Evolutionary conservation across 805 yeast genomes (phyloP).

Genomic region (Henningerozyma blattae): DNA sequence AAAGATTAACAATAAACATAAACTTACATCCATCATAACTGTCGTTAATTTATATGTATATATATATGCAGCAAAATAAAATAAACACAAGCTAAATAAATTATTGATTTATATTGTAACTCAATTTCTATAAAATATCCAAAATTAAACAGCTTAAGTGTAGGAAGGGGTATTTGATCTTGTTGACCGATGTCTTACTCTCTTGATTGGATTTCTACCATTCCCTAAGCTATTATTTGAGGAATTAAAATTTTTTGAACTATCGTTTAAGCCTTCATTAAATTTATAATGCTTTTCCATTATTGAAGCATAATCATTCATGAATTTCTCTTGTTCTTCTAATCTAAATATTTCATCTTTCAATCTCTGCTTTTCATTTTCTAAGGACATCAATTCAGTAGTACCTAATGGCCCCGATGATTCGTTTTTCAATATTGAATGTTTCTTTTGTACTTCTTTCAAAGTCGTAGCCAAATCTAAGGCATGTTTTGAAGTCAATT

Average conservation of each 20-base stretch:
- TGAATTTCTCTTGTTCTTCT: background rate
- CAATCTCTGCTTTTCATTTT: background rate
- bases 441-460: slow-evolving; percentile 11
- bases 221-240: background rate
- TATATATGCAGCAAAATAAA: too few species aligned
- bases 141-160: too few species aligned
- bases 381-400: slow-evolving; percentile 11
- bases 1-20: too few species aligned
- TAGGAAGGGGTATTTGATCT: background rate
- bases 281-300: background rate
- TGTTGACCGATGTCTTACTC: background rate
- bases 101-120: too few species aligned
- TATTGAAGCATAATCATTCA: background rate
- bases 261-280: background rate
- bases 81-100: too few species aligned
- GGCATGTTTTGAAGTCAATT: slow-evolving; percentile 33
- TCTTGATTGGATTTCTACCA: background rate
- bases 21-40: too few species aligned
- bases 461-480: slow-evolving; percentile 29
- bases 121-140: too few species aligned
- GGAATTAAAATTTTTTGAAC: too few species aligned
- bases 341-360: background rate
- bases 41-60: too few species aligned
- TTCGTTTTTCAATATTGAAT: slow-evolving; percentile 19
- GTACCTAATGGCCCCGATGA: slow-evolving; percentile 25